Evolutionary conservation across 2,329 filamentous ascomycete genomes (phyloP).

Genomic region (Trichoderma sp.): DNA sequence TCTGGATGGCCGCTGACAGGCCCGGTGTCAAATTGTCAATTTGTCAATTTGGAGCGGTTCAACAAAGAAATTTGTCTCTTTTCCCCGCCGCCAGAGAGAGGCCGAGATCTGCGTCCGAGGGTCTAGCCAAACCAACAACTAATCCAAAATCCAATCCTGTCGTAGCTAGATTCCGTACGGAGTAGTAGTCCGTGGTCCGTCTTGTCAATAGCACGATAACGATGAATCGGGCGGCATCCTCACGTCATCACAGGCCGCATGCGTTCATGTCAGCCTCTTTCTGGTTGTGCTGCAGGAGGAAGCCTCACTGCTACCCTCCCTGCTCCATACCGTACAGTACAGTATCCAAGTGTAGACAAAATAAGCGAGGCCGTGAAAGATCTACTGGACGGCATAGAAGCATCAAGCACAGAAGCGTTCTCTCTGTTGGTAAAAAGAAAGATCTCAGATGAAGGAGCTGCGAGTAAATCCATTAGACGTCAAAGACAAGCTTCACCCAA

Average conservation of each 20-base stretch:
- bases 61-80: not conserved
- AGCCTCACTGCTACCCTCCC: slow-evolving; percentile 9
- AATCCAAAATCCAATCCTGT: not conserved
- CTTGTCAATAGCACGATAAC: not conserved
- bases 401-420: not conserved
- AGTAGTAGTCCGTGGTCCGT: not conserved
- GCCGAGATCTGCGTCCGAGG: not conserved
- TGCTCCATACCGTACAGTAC: too few species aligned
- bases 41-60: not conserved
- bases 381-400: too few species aligned
- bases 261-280: not conserved
- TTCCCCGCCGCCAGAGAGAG: not conserved
- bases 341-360: too few species aligned
- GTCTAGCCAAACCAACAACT: too few species aligned
- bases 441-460: not conserved
- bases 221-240: not conserved
- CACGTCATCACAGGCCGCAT: not conserved
- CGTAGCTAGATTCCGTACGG: not conserved
- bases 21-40: not conserved
- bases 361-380: not conserved
- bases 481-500: too few species aligned
- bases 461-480: too few species aligned
- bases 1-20: slow-evolving; percentile 14
- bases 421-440: not conserved
- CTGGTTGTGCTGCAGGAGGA: not conserved